A percentile compares a stretch with the other conserved stretches of the same genome.
Evolutionary conservation across 2,329 filamentous ascomycete species (phyloP).

Genomic region (Endothia cerciana): DNA sequence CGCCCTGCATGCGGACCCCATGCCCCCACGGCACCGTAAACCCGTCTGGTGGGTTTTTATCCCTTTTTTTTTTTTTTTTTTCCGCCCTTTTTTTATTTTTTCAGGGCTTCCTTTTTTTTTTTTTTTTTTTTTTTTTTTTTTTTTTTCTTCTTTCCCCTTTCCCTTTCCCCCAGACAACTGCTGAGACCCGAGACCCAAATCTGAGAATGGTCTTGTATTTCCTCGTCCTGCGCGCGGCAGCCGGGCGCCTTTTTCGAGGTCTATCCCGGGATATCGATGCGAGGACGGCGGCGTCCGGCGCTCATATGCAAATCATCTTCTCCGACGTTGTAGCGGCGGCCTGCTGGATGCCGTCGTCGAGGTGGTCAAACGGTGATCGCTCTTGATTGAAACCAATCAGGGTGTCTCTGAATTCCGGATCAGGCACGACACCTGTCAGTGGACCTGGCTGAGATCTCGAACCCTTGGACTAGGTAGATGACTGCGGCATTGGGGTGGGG

Average conservation of each 20-base stretch:
- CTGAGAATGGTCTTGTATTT: conserved; percentile 20
- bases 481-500: not conserved
- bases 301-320: conserved; percentile 11
- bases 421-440: not conserved
- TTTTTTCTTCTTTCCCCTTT: not conserved
- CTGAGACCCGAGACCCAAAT: conserved; percentile 25
- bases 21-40: no score
- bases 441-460: not conserved
- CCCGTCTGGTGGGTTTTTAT: no score
- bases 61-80: no score
- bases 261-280: not conserved
- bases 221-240: conserved; percentile 19
- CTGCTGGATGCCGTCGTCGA: conserved; percentile 12
- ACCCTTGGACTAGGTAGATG: not conserved
- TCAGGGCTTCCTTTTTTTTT: no score
- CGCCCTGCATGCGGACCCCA: no score
- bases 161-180: conserved; percentile 5
- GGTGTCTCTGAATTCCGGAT: conserved; percentile 6
- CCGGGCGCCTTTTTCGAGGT: conserved; percentile 13
- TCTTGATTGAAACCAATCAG: conserved; percentile 11
- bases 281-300: conserved; percentile 11
- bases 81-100: no score
- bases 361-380: conserved; percentile 3
- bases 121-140: no score
- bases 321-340: not conserved